Conservation (phyloP, 2,329 filamentous ascomycete species). For the Beauveria brongniartii region DNA sequence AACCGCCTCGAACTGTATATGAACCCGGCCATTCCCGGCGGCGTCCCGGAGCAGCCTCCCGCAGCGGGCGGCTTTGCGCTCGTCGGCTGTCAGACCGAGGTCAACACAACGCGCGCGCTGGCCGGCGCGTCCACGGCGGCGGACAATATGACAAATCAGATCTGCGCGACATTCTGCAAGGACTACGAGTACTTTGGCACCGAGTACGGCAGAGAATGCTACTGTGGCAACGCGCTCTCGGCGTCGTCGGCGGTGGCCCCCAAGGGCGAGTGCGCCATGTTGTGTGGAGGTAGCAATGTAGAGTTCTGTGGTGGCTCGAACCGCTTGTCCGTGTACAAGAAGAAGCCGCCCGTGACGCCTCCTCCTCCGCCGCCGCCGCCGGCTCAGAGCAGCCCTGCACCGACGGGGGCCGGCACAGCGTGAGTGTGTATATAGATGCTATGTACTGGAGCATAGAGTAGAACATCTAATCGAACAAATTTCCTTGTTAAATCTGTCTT, state of each 20-base stretch:
- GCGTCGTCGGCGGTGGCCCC: conserved; percentile 21
- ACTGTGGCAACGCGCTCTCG: conserved; percentile 25
- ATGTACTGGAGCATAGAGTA: background rate
- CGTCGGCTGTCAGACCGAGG: conserved; percentile 30
- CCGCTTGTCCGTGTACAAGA: conserved; percentile 28
- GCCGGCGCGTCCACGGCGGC: conserved; percentile 16
- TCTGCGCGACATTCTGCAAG: conserved; percentile 25
- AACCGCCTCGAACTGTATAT: conserved; percentile 28
- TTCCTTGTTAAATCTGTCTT: background rate
- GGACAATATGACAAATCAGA: conserved; percentile 25
- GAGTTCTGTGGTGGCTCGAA: conserved; percentile 34
- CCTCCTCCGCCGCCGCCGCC: background rate
- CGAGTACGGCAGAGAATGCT: conserved; percentile 31
- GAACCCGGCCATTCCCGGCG: conserved; percentile 19
- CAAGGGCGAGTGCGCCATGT: conserved; percentile 30
- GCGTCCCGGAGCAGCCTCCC: conserved; percentile 24
- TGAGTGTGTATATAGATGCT: background rate
- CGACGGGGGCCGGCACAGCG: background rate
- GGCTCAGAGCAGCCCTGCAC: background rate
- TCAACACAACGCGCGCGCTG: conserved; percentile 26
- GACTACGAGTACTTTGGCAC: conserved; percentile 27
- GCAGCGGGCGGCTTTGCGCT: conserved; percentile 25
- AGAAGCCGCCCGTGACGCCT: conserved; percentile 14
- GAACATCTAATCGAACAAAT: background rate
- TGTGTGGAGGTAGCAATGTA: conserved; percentile 28